A percentile compares a stretch with the other conserved stretches of the same genome.
phyloP scores from a whole-genome alignment of 2,329 filamentous ascomycete species.

The Apiospora saccharicola region DNA sequence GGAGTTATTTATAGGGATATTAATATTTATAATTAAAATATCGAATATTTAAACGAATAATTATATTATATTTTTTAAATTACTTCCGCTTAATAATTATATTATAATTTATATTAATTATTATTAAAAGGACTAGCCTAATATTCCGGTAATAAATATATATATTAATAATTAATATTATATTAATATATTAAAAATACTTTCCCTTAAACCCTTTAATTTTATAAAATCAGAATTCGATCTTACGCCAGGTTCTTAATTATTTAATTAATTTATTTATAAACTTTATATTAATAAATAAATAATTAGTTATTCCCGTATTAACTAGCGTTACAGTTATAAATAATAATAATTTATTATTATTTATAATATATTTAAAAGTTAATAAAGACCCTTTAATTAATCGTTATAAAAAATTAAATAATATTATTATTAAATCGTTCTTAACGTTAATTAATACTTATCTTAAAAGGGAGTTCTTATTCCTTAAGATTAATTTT shows the following conservation, averaged over 20 bases:
- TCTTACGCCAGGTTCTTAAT: too few species aligned
- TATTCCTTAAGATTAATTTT: not conserved
- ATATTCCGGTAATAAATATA: not conserved
- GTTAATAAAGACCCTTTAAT: not conserved
- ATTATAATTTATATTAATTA: not conserved
- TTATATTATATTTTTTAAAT: not conserved
- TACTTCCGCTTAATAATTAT: not conserved
- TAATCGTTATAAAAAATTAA: not conserved
- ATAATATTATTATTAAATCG: not conserved
- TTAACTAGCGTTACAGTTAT: too few species aligned
- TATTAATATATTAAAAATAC: too few species aligned
- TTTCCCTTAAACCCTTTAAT: too few species aligned
- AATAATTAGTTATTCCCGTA: too few species aligned
- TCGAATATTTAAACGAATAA: not conserved
- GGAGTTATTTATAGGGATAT: not conserved
- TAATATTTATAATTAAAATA: not conserved
- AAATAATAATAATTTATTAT: not conserved
- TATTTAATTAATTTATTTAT: too few species aligned
- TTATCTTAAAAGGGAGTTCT: not conserved
- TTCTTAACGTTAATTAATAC: not conserved
- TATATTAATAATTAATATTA: too few species aligned
- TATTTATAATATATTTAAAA: not conserved
- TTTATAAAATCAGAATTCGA: too few species aligned
- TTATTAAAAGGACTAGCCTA: not conserved
- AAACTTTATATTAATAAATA: too few species aligned